Evolutionary conservation across 345 rosid species (phyloP).

Genomic region (Lepidium didymum): DNA sequence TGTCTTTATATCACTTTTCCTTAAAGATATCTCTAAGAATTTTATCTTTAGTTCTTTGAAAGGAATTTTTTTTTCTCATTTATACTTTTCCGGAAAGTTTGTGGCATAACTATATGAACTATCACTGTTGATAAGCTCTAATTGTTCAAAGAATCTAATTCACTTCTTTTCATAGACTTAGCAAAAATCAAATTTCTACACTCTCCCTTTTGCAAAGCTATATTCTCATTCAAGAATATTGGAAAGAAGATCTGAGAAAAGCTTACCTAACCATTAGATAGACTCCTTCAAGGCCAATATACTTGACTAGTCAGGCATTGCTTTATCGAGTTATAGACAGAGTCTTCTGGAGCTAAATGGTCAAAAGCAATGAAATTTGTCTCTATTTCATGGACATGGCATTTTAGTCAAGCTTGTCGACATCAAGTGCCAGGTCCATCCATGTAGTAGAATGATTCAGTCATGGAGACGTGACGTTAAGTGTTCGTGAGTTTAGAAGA

Average conservation of each 20-base stretch:
- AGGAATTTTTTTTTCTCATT: background rate
- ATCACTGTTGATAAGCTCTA: slow-evolving; percentile 3
- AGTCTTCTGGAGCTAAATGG: slow-evolving; percentile 31
- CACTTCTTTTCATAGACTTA: background rate
- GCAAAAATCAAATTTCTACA: background rate
- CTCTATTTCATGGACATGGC: slow-evolving; percentile 53
- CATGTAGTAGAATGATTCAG: slow-evolving; percentile 33
- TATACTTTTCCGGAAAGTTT: background rate
- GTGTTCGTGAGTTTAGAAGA: too few species aligned
- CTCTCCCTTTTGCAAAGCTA: background rate
- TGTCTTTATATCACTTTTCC: slow-evolving; percentile 12
- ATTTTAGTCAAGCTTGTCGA: slow-evolving; percentile 63
- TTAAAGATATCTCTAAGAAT: slow-evolving; percentile 14
- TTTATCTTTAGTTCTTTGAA: background rate
- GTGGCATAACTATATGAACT: too few species aligned
- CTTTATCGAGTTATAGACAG: slow-evolving; percentile 36
- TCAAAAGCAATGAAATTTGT: slow-evolving; percentile 45
- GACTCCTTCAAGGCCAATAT: background rate
- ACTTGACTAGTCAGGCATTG: slow-evolving; percentile 29
- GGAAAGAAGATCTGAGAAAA: background rate
- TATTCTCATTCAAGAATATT: background rate
- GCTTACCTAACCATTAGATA: background rate
- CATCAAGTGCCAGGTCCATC: too few species aligned
- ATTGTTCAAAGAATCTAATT: slow-evolving; percentile 2
- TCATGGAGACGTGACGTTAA: too few species aligned